phyloP scores from a whole-genome alignment of 2,329 filamentous ascomycete species.

The Hymenoscyphus infarciens region DNA sequence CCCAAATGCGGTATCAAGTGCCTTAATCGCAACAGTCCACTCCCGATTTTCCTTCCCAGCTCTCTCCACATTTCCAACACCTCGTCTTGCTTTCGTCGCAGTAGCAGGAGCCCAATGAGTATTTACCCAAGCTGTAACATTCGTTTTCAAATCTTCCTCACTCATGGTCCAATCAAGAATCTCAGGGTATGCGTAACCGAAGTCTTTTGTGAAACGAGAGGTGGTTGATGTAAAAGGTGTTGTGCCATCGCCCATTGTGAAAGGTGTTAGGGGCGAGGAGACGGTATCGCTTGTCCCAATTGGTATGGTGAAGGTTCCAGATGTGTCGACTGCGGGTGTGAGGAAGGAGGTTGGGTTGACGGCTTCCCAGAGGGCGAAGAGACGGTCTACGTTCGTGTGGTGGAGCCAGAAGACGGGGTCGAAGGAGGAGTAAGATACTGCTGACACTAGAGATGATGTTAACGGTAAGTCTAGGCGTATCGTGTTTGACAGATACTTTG shows the following conservation, averaged over 20 bases:
- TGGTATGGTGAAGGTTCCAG: constrained; percentile 35
- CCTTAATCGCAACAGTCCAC: neutral
- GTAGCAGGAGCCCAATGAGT: constrained; percentile 8
- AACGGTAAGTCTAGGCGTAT: too few relatives aligned
- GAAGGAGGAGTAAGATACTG: constrained; percentile 36
- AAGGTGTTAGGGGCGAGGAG: constrained; percentile 21
- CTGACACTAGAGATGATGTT: too few relatives aligned
- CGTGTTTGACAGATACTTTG: too few relatives aligned
- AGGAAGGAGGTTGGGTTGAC: constrained; percentile 37
- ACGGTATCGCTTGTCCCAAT: neutral
- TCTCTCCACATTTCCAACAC: neutral
- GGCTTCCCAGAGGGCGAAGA: constrained; percentile 51
- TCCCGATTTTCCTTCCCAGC: constrained; percentile 1
- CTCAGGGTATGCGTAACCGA: constrained; percentile 31
- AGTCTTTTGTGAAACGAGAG: constrained; percentile 18
- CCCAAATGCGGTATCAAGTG: neutral
- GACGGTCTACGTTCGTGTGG: constrained; percentile 57
- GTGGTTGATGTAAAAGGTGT: constrained; percentile 23
- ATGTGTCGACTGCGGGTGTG: constrained; percentile 32
- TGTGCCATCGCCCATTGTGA: constrained; percentile 30
- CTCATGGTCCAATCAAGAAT: constrained; percentile 46
- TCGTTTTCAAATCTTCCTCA: constrained; percentile 48
- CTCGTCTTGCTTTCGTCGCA: too few relatives aligned
- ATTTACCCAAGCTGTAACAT: constrained; percentile 59
- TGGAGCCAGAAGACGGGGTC: constrained; percentile 50